phyloP scores from a whole-genome alignment of 192 early-diverging fungal genomes.

The Entomortierella parvispora region DNA sequence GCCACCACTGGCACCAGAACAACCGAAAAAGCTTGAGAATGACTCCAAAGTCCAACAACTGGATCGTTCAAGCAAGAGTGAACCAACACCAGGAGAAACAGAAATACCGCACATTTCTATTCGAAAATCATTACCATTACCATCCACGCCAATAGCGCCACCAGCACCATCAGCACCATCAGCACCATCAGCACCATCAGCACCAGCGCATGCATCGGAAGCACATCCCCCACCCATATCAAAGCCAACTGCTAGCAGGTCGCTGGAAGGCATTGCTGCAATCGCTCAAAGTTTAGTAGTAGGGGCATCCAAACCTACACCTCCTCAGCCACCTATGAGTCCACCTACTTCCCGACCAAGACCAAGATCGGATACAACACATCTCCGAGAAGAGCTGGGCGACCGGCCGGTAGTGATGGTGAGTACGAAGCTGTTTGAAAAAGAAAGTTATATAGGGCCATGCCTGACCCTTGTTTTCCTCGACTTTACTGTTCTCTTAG shows the following conservation, averaged over 20 bases:
- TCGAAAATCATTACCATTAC: not conserved
- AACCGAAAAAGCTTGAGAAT: no score
- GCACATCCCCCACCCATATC: not conserved
- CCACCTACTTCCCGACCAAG: not conserved
- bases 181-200: not conserved
- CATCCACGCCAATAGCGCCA: not conserved
- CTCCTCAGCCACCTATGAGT: not conserved
- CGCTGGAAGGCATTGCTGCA: conserved; percentile 30
- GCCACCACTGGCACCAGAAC: no score
- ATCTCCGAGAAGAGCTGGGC: conserved; percentile 12
- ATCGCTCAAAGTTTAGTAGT: conserved; percentile 38
- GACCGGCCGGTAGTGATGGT: conserved; percentile 29
- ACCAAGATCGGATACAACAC: not conserved
- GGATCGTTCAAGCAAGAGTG: no score
- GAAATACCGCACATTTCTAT: conserved; percentile 13
- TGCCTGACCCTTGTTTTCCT: not conserved
- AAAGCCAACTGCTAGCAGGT: conserved; percentile 2
- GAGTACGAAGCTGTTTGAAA: not conserved
- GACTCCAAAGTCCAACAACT: no score
- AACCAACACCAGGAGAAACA: no score
- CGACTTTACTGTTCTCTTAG: conserved; percentile 5
- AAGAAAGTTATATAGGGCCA: not conserved
- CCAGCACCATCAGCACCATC: conserved; percentile 1
- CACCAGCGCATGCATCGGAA: not conserved
- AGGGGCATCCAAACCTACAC: conserved; percentile 15